These are phyloP conservation scores for Hortiboletus campestris DNA, from an alignment of 768 basidiomycete species.

Conservation along the genomic window DNA sequence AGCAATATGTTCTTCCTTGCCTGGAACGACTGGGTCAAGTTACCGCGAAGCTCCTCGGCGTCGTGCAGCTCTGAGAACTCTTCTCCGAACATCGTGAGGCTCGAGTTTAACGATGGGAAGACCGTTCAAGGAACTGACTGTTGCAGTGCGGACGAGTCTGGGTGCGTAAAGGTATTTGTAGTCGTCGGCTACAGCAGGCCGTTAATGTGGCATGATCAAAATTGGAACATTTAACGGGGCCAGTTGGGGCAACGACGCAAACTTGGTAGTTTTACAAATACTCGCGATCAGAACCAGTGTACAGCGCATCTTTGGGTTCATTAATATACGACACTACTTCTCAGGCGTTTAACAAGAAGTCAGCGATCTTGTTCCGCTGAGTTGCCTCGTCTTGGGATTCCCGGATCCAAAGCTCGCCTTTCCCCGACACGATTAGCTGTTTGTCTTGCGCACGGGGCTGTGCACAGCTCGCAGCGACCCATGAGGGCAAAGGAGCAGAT, in stretches of 20 bases:
- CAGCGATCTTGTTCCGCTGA: slow-evolving; percentile 39
- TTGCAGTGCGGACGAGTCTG: neutral
- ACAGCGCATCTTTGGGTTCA: neutral
- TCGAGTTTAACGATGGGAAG: neutral
- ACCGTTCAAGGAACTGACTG: neutral
- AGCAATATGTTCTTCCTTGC: slow-evolving; percentile 71
- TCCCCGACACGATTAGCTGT: neutral
- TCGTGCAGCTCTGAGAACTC: slow-evolving; percentile 23
- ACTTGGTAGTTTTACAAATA: neutral
- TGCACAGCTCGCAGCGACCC: slow-evolving; percentile 28
- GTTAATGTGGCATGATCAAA: slow-evolving; percentile 1
- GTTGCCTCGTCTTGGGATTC: slow-evolving; percentile 32
- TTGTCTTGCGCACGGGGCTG: slow-evolving; percentile 1
- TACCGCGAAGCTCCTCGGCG: slow-evolving; percentile 16
- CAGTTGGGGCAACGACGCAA: neutral
- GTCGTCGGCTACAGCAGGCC: slow-evolving; percentile 27
- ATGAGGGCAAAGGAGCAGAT: slow-evolving; percentile 27
- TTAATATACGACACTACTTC: neutral
- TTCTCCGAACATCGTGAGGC: slow-evolving; percentile 27
- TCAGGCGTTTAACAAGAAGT: slow-evolving; percentile 38
- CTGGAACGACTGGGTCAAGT: slow-evolving; percentile 22
- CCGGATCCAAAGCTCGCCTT: slow-evolving; percentile 33
- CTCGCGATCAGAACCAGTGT: neutral
- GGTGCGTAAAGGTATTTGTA: slow-evolving; percentile 30
- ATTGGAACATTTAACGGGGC: neutral